Evolutionary conservation across 1,284 basidiomycete genomes (phyloP).

Genomic region (Papiliotrema nemorosa): DNA sequence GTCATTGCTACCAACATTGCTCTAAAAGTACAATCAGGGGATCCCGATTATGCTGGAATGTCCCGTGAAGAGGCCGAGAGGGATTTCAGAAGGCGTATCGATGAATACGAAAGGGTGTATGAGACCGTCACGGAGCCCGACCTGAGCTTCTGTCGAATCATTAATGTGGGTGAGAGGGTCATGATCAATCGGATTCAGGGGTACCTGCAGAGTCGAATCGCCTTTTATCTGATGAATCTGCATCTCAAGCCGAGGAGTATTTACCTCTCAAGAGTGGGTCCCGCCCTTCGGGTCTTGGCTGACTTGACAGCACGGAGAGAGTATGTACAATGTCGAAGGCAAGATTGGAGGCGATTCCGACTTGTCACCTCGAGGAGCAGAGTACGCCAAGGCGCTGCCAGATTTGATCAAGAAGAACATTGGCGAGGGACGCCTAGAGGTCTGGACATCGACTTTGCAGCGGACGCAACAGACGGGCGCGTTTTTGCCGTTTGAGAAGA

Average conservation of each 20-base stretch:
- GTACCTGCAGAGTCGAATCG: constrained; percentile 93
- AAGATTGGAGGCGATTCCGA: constrained; percentile 95
- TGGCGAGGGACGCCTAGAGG: constrained; percentile 66
- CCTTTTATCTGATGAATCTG: constrained; percentile 97
- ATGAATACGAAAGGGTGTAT: constrained; percentile 92
- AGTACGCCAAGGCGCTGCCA: constrained; percentile 83
- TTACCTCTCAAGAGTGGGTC: constrained; percentile 83
- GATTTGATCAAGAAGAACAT: constrained; percentile 85
- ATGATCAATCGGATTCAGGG: constrained; percentile 80
- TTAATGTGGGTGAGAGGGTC: constrained; percentile 82
- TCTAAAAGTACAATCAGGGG: constrained; percentile 90
- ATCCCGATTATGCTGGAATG: constrained; percentile 94
- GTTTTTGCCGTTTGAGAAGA: constrained; percentile 77
- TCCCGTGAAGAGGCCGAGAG: constrained; percentile 77
- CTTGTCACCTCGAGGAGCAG: constrained; percentile 76
- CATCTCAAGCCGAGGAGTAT: constrained; percentile 96
- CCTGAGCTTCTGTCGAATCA: constrained; percentile 80
- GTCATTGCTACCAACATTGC: constrained; percentile 94
- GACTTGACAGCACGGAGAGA: constrained; percentile 83
- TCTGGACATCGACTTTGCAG: constrained; percentile 95
- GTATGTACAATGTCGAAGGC: constrained; percentile 93
- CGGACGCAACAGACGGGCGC: constrained; percentile 90
- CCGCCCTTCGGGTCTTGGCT: not conserved
- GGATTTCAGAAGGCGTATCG: constrained; percentile 89
- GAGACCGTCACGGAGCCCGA: constrained; percentile 86